Evolutionary conservation across 768 basidiomycete species (phyloP), one percentile per base, ranked within the genome.

Genomic region (Neoboletus subvelutipes): DNA sequence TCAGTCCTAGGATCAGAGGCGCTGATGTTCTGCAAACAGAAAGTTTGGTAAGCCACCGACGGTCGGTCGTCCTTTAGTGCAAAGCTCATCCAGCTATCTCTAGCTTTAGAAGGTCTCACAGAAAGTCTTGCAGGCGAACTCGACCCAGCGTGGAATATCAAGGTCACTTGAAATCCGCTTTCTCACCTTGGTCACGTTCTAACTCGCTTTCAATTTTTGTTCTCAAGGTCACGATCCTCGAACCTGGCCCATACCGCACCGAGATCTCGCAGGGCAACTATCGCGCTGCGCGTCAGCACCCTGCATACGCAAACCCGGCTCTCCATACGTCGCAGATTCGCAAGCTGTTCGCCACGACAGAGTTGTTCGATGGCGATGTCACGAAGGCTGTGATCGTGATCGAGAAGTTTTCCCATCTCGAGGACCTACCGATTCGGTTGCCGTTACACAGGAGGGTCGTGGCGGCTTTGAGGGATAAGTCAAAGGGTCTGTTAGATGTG

Each of bases 141-240:
- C 5, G 56, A 67, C 24, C 64, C 56, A 1, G 54, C 56, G 2
- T 67, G 62, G 59, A 58, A 61, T 45, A 58, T 67, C 55, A 61
- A 64, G 62, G 62, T 63, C 1, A 28, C 18, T 29, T n/a, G 28
- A 5, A 20, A 3, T 50, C 8, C 12, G 17, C 20, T 33, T 47
- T 45, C 18, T 39, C 17, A 4, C 42, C 12, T 33, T 2, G 1
- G 15, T 17, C 31, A 37, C 8, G 42, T 41, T 45, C 45, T 43
- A 3, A 57, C 3, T 10, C 12, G 0, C 0, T 2, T 41, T 20
- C 18, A 7, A 0, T n/a, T 48, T 15, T 42, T n/a, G 8, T 8
- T 24, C 9, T 26, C 20, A 36, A 66, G 61, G 56, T 66, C 50
- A 57, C 57, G n/a, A 26, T 69, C 39, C 33, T 66, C 36, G 61